A percentile compares a stretch with the other conserved stretches of the same genome.
Conservation (phyloP, 148 eudicot genomes). For the Rhododendron ferrugineum region DNA sequence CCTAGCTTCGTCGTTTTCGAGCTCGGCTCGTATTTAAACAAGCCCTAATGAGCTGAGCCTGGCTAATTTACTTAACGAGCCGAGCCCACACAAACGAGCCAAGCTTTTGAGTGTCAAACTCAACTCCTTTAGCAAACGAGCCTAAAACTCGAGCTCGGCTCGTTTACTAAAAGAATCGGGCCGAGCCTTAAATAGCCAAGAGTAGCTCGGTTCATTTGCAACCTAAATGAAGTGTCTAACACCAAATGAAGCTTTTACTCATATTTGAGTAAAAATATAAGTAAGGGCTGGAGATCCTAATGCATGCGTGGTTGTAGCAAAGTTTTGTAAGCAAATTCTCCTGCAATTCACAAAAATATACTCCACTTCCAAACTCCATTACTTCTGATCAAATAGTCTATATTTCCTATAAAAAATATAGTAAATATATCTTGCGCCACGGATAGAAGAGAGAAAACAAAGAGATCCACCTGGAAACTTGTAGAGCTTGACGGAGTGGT, state of each 20-base stretch:
- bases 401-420: no score
- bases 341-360: neutral
- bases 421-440: neutral
- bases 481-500: constrained; percentile 83
- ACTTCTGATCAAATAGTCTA: neutral
- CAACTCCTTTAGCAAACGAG: no score
- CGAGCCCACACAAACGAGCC: no score
- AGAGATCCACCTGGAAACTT: constrained; percentile 65
- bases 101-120: no score
- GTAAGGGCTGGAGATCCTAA: neutral
- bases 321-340: neutral
- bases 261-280: neutral
- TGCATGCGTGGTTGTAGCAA: neutral
- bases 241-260: neutral
- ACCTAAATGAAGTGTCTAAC: neutral
- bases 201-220: no score
- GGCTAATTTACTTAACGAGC: no score
- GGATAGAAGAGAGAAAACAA: neutral
- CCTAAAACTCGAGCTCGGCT: no score
- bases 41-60: no score
- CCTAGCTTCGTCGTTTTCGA: no score
- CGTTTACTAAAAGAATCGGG: no score
- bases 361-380: neutral
- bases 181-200: no score
- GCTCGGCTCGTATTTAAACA: no score